Conservation (phyloP, 192 early-diverging fungal genomes). For the Martensiomyces pterosporus region DNA sequence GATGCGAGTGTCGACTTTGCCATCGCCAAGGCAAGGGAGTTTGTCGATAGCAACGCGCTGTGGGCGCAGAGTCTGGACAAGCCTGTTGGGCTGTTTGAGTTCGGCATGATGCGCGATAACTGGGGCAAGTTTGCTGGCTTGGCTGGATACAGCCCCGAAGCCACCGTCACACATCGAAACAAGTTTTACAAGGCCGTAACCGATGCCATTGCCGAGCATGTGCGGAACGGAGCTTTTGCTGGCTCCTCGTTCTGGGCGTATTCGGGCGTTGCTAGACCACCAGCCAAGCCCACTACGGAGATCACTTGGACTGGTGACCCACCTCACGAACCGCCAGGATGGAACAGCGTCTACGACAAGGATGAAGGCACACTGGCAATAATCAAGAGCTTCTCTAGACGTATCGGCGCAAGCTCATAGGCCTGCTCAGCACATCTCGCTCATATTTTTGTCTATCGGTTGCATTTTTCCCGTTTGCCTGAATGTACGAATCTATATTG, state of each 20-base stretch:
- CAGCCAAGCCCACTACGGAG: conserved; percentile 14
- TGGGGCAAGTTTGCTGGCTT: conserved; percentile 27
- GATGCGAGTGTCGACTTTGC: conserved; percentile 29
- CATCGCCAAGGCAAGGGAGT: conserved; percentile 37
- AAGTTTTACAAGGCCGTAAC: conserved; percentile 51
- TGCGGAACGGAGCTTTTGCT: conserved; percentile 18
- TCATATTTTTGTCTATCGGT: no score
- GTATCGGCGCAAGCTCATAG: background rate
- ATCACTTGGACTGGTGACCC: conserved; percentile 56
- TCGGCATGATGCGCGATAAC: conserved; percentile 52
- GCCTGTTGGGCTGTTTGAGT: conserved; percentile 58
- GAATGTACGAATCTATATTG: background rate
- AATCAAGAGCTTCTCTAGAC: conserved; percentile 6
- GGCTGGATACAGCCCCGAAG: conserved; percentile 39
- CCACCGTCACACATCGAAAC: conserved; percentile 53
- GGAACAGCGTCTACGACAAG: conserved; percentile 63
- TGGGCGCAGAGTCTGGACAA: conserved; percentile 53
- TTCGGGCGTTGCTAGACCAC: conserved; percentile 51
- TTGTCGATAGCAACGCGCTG: conserved; percentile 35
- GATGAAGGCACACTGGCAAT: conserved; percentile 36
- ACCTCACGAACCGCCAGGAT: conserved; percentile 57
- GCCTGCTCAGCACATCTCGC: no score
- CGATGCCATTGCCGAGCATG: conserved; percentile 24
- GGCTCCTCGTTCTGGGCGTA: conserved; percentile 69
- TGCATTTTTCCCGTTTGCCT: no score